These are phyloP conservation scores for Quercus variabilis DNA, from an alignment of 306 rosid genomes.

Conservation along the genomic window DNA sequence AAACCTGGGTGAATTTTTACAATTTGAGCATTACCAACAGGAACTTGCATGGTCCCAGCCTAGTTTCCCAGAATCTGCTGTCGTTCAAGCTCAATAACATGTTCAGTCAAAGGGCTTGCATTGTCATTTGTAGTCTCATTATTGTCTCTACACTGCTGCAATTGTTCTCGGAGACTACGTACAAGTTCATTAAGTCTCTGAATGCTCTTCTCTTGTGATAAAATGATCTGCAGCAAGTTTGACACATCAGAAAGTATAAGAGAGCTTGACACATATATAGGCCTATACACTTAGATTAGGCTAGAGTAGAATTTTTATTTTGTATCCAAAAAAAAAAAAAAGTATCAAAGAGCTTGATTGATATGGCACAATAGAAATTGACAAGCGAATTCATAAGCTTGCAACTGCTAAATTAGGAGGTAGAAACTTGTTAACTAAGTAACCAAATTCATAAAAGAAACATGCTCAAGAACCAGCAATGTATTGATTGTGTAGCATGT, in stretches of 20 bases:
- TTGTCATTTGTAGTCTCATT: conserved; percentile 45
- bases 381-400: not conserved
- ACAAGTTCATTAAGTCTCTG: conserved; percentile 67
- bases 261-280: too few species aligned
- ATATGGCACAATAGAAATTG: too few species aligned
- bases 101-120: conserved; percentile 39
- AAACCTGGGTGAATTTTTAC: conserved; percentile 10
- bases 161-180: conserved; percentile 60
- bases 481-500: not conserved
- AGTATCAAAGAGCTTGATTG: too few species aligned
- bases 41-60: conserved; percentile 8
- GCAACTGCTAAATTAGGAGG: not conserved
- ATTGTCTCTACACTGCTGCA: conserved; percentile 55
- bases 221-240: conserved; percentile 46
- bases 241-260: conserved; percentile 6
- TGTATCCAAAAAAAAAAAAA: too few species aligned
- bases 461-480: not conserved
- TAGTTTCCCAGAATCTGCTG: conserved; percentile 59
- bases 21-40: conserved; percentile 11
- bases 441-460: not conserved
- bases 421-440: not conserved
- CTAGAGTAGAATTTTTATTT: too few species aligned
- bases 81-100: conserved; percentile 52
- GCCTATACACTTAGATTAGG: too few species aligned
- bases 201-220: conserved; percentile 74